Conservation (phyloP, 2,329 filamentous ascomycete genomes). For the Penicillium polonicum region DNA sequence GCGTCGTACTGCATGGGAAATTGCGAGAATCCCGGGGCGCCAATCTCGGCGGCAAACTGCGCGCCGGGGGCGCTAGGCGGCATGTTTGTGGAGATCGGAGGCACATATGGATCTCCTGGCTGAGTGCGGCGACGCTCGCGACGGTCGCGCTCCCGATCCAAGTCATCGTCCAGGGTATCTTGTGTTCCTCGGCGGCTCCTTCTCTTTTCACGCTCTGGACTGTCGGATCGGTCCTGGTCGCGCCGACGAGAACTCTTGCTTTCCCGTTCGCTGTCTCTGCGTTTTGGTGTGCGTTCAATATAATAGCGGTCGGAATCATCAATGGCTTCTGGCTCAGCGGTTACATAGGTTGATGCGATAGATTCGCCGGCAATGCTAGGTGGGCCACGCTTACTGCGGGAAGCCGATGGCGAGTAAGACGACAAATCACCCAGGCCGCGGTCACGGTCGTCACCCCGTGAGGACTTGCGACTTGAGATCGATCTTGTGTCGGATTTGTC, state of each 20-base stretch:
- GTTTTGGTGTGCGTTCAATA: slow-evolving; percentile 31
- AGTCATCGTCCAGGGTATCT: slow-evolving; percentile 20
- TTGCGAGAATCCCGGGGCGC: slow-evolving; percentile 33
- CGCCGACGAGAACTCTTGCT: slow-evolving; percentile 24
- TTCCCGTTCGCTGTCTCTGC: slow-evolving; percentile 29
- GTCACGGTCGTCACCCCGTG: slow-evolving; percentile 50
- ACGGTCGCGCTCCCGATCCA: slow-evolving; percentile 21
- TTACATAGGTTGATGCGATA: slow-evolving; percentile 41
- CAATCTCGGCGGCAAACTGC: slow-evolving; percentile 33
- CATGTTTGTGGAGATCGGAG: slow-evolving; percentile 21
- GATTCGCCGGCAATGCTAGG: slow-evolving; percentile 32
- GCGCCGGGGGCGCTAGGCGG: slow-evolving; percentile 26
- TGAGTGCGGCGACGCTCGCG: slow-evolving; percentile 32
- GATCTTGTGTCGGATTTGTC: slow-evolving; percentile 33
- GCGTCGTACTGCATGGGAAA: slow-evolving; percentile 36
- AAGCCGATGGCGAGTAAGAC: slow-evolving; percentile 26
- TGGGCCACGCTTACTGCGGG: slow-evolving; percentile 28
- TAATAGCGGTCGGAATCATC: slow-evolving; percentile 30
- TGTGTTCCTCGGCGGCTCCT: slow-evolving; percentile 20
- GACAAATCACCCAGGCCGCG: slow-evolving; percentile 39
- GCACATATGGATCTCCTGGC: slow-evolving; percentile 30
- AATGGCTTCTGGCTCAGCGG: slow-evolving; percentile 36
- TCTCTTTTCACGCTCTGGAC: slow-evolving; percentile 28
- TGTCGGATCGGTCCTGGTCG: slow-evolving; percentile 31
- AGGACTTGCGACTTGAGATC: slow-evolving; percentile 39